Base-by-base conservation (phyloP, 768 basidiomycete genomes). In the Amyloporia xantha region DNA sequence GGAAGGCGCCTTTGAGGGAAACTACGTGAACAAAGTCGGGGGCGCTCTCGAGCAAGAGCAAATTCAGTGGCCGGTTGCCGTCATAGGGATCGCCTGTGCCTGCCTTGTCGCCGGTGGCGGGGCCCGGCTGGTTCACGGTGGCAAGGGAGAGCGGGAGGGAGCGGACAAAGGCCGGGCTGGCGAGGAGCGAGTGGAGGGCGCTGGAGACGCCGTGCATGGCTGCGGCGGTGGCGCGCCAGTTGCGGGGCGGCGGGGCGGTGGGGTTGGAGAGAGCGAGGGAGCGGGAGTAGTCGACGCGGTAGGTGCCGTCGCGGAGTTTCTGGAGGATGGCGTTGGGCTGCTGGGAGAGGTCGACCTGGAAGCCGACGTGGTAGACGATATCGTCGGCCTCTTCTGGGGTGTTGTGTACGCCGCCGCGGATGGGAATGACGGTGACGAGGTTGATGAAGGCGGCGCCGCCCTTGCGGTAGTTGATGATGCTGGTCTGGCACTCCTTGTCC, bases 11-110 rank as follows among this genome's bases (percentile, higher is more conserved):
- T 62, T 97, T 94, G 57, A 96, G 80, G 2, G 89, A 92, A 35
- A 99, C 74, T 47, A 97, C 93, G 60, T 88, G 86, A 20, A 96
- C 71, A 62, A 95, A 90, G 63, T 97, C 95, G 2, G 84, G 81
- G 4, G 72, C 66, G 24, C 71, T 68, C 57, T 79, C 77, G 47
- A 89, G 77, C 38, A 90, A 68, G 15, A 86, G 62, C 42, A 81
- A 62, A 36, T 77, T 76, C n/a, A 86, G 62, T 1, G 71, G 65
- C 30, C 78, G 70, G 55, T 73, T 75, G 17, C 62, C 67, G 12
- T 74, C 65, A 59, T 61, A 53, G 41, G 52, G 56, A 27, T 66
- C 61, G n/a, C n/a, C n/a, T n/a, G n/a, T n/a, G n/a, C n/a, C n/a
- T 21, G 48, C 41, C 20, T 52, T 39, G 27, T 65, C 59, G 44